Conservation (phyloP, 139 green algal genomes). For the Chlamydomonas eustigma region DNA sequence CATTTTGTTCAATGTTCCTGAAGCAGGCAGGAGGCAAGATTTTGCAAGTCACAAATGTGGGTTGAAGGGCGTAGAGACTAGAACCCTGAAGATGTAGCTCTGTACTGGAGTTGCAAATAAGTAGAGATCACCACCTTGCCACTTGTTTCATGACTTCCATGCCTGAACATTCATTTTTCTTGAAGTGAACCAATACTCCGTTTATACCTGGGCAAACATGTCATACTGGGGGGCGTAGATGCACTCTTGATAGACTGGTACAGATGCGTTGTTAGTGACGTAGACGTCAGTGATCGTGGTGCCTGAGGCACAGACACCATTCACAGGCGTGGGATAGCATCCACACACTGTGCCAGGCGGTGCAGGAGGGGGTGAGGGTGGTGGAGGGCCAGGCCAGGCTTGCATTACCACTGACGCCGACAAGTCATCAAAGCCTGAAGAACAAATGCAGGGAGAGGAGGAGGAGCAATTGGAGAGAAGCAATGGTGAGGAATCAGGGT, state of each 20-base stretch:
- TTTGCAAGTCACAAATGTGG: no score
- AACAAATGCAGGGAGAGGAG: no score
- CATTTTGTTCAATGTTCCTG: no score
- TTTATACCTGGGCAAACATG: slow-evolving; percentile 1
- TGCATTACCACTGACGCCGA: slow-evolving; percentile 32
- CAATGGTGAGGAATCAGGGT: no score
- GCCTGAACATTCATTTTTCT: no score
- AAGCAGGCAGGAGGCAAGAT: no score
- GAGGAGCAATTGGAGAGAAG: no score
- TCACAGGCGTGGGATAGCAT: slow-evolving; percentile 12
- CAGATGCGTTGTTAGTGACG: background rate
- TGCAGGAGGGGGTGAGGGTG: slow-evolving; percentile 17
- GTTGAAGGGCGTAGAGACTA: no score
- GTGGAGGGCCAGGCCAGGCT: background rate
- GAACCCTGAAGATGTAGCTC: no score
- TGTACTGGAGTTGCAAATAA: no score
- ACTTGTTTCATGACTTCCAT: no score
- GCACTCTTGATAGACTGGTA: background rate
- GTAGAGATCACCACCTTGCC: no score
- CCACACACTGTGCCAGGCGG: background rate
- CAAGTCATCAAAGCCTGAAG: slow-evolving; percentile 37
- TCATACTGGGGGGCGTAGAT: slow-evolving; percentile 7
- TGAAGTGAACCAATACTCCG: background rate
- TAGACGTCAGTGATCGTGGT: background rate
- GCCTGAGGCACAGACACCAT: background rate